Conservation (phyloP, 2,329 filamentous ascomycete genomes). For the Tolypocladium tropicale region DNA sequence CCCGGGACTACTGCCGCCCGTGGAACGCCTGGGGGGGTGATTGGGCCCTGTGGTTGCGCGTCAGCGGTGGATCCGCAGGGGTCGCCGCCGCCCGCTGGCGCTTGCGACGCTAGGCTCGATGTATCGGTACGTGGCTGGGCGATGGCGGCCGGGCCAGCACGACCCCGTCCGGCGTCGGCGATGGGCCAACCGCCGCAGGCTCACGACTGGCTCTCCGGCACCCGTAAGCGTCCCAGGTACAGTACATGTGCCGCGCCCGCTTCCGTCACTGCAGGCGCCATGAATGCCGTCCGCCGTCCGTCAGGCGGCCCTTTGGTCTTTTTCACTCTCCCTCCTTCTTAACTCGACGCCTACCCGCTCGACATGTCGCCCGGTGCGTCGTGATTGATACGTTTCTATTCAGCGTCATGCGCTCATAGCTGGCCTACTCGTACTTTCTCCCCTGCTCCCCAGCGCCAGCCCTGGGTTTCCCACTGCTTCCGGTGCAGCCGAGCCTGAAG, state of each 20-base stretch:
- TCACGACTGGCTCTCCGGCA: too few species aligned
- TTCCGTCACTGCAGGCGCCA: neutral
- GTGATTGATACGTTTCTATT: conserved; percentile 6
- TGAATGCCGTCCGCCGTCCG: neutral
- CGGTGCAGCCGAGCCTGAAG: neutral
- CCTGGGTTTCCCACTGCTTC: neutral
- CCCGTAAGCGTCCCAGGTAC: neutral
- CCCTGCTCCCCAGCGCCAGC: neutral
- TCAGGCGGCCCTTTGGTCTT: neutral
- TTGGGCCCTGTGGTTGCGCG: neutral
- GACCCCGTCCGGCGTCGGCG: neutral
- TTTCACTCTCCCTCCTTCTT: neutral
- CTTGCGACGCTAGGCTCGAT: neutral
- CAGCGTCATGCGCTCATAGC: conserved; percentile 18
- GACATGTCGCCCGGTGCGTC: conserved; percentile 15
- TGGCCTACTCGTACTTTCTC: conserved; percentile 11
- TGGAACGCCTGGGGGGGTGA: neutral
- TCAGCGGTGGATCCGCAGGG: neutral
- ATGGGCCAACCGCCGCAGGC: neutral
- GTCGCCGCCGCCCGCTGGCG: neutral
- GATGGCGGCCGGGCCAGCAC: neutral
- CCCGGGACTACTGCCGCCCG: neutral
- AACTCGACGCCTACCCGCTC: neutral
- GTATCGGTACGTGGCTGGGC: neutral
- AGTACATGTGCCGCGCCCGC: neutral